Evolutionary conservation across 1,284 basidiomycete genomes (phyloP).

Genomic region (Macrocybe sp.): DNA sequence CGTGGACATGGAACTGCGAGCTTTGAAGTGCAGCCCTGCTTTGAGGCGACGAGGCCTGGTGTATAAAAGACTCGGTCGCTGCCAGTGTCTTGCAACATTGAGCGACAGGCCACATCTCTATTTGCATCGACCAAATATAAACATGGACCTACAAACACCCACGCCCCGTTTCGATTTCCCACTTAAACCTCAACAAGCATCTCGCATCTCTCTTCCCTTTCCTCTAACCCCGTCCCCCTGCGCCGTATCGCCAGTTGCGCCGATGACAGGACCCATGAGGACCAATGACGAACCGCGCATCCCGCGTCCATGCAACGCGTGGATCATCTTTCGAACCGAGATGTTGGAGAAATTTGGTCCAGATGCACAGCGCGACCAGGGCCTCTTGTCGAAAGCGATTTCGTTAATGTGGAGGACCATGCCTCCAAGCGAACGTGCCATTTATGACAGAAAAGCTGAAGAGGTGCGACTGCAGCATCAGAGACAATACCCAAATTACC

Average conservation of each 20-base stretch:
- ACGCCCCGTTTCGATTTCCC: conserved; percentile 9
- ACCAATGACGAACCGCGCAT: conserved; percentile 18
- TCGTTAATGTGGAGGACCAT: conserved; percentile 69
- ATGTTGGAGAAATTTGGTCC: conserved; percentile 30
- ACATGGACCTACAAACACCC: conserved; percentile 19
- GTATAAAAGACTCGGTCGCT: too few relatives aligned
- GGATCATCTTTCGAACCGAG: conserved; percentile 86
- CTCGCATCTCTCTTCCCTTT: not conserved
- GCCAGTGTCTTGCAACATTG: not conserved
- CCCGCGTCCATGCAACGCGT: conserved; percentile 83
- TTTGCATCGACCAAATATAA: conserved; percentile 8
- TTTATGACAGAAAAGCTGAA: conserved; percentile 73
- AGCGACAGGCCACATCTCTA: conserved; percentile 2
- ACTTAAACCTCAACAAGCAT: not conserved
- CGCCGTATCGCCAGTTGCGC: not conserved
- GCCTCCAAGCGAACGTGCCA: conserved; percentile 38
- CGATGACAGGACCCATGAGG: too few relatives aligned
- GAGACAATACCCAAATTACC: conserved; percentile 63
- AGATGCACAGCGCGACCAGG: conserved; percentile 50
- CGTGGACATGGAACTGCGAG: too few relatives aligned
- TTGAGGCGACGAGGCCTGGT: too few relatives aligned
- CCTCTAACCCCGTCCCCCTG: not conserved
- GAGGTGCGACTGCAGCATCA: conserved; percentile 65
- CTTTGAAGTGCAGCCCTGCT: not conserved
- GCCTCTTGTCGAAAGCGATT: conserved; percentile 70